Evolutionary conservation across 495 filamentous ascomycete species (phyloP), one percentile per base, ranked within the genome.

Genomic region (Tricharina praecox): DNA sequence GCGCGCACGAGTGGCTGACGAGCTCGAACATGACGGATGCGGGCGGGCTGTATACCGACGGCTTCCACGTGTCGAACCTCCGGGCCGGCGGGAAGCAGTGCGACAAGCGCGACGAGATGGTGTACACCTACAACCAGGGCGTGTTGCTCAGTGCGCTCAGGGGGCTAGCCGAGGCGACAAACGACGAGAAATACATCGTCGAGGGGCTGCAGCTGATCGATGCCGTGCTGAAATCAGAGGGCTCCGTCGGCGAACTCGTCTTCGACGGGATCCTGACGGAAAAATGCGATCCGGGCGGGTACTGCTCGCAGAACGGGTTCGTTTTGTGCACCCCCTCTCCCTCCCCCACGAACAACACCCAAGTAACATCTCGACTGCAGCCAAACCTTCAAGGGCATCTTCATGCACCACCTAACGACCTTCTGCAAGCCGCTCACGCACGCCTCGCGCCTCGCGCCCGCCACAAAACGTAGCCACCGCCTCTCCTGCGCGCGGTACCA

Each of bases 61-160:
- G 90, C 16, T 97, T 84, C 62, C 90, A 97, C 61, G 80, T 97
- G 64, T 71, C 67, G 19, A 49, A 49, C 18, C 23, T 48, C 3
- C 30, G 36, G 15, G 34, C 43, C 9, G 78, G 77, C 13, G 73
- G 75, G 50, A 71, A 70, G 2, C 68, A 74, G 37, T 96, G 85
- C 60, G 84, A 95, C 57, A 60, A 70, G 13, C 72, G 86, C 11
- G 81, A 93, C 62, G 75, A 86, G 43, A 86, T 87, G 77, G 77
- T 93, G 4, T 92, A 90, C 63, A 87, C 87, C 0, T 96, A 96
- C 66, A 96, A 96, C 65, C 88, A 96, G 63, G 88, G 88, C 20
- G 85, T 95, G 11, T 51, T 96, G n/a, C 76, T 97, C 16, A 82
- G 81, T 23, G 88, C 84, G 9, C 68, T 87, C 45, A 75, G 82